Conservation (phyloP, 1,139 yeast species). For the Sugiyamaella neomexicana region DNA sequence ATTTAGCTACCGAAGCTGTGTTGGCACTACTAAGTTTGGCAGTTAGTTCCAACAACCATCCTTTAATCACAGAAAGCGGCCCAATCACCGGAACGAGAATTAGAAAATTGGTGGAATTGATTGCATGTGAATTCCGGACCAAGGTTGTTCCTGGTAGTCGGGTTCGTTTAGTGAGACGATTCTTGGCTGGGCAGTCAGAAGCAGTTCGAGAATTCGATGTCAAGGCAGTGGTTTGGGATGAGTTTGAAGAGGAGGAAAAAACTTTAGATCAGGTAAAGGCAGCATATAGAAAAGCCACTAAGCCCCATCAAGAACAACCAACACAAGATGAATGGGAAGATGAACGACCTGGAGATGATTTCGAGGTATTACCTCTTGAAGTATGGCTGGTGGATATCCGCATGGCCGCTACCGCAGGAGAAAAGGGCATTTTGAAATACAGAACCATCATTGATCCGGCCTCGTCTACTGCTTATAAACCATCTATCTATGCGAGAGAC, state of each 20-base stretch:
- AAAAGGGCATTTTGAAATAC: constrained; percentile 33
- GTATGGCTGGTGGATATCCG: constrained; percentile 81
- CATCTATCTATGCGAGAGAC: constrained; percentile 82
- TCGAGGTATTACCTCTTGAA: constrained; percentile 74
- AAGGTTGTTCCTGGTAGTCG: constrained; percentile 88
- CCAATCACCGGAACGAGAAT: constrained; percentile 66
- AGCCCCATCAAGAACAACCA: constrained; percentile 1
- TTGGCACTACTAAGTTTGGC: constrained; percentile 72
- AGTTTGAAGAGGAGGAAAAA: constrained; percentile 70
- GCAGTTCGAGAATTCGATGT: constrained; percentile 88
- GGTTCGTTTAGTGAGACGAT: constrained; percentile 86
- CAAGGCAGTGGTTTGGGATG: constrained; percentile 92
- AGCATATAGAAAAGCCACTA: constrained; percentile 16
- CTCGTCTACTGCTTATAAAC: constrained; percentile 38
- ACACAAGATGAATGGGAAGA: constrained; percentile 22
- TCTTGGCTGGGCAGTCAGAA: constrained; percentile 93
- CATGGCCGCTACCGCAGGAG: constrained; percentile 62
- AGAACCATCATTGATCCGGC: constrained; percentile 35
- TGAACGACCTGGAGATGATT: constrained; percentile 45
- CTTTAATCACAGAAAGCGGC: constrained; percentile 38
- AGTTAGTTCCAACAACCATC: constrained; percentile 59
- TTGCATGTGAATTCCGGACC: constrained; percentile 81
- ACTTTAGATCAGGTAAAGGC: constrained; percentile 43
- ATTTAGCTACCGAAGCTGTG: constrained; percentile 83
- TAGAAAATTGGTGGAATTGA: constrained; percentile 71